Evolutionary conservation across 306 rosid species (phyloP).

Genomic region (Geum urbanum): DNA sequence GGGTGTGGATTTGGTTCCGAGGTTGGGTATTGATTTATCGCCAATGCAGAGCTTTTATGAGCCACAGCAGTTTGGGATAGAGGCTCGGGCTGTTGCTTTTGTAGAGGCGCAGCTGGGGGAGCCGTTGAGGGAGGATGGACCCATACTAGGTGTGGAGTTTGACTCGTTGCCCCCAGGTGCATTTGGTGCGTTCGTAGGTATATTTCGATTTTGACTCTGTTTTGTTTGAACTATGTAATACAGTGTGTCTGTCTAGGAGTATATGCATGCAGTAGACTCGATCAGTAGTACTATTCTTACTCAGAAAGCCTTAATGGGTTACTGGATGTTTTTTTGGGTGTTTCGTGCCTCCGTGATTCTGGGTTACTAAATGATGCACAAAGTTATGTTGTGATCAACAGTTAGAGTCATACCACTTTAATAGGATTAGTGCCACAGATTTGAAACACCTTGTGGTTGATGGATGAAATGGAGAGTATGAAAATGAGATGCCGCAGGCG

Average conservation of each 20-base stretch:
- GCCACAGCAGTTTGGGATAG: conserved; percentile 36
- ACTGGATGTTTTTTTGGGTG: background rate
- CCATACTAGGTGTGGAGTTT: conserved; percentile 74
- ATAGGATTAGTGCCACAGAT: background rate
- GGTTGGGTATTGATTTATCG: conserved; percentile 35
- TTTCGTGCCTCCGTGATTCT: background rate
- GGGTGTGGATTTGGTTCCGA: conserved; percentile 33
- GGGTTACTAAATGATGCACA: background rate
- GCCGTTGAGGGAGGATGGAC: conserved; percentile 66
- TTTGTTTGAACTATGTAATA: background rate
- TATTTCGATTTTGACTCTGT: conserved; percentile 3
- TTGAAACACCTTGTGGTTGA: background rate
- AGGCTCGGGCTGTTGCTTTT: conserved; percentile 57
- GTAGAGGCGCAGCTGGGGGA: conserved; percentile 69
- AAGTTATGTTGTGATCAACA: background rate
- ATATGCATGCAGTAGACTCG: background rate
- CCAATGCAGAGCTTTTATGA: conserved; percentile 40
- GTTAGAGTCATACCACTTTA: background rate
- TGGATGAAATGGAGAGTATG: background rate
- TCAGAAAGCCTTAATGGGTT: background rate
- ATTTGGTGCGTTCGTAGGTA: conserved; percentile 71
- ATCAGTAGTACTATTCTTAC: background rate
- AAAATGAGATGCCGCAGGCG: background rate
- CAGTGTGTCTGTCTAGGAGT: background rate
- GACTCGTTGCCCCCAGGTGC: conserved; percentile 72